A percentile compares a stretch with the other conserved stretches of the same genome.
Evolutionary conservation across 176 grass and related monocot genomes (phyloP).

Genomic region (Alopecurus myosuroides): DNA sequence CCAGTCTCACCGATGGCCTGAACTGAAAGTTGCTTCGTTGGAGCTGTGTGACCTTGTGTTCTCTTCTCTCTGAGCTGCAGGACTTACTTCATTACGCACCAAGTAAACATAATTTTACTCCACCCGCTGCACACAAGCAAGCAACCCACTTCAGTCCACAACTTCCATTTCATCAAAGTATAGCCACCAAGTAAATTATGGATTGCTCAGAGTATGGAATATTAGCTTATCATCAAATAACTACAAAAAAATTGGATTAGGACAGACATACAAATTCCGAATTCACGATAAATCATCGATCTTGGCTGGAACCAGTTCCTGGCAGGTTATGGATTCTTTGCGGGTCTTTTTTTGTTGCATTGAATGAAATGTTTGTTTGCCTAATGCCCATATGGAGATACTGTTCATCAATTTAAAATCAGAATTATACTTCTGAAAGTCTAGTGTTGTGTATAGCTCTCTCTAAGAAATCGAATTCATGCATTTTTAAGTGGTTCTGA

Average conservation of each 20-base stretch:
- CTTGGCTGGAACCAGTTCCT: neutral
- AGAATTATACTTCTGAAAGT: too few relatives aligned
- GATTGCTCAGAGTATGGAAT: neutral
- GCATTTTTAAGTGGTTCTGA: too few relatives aligned
- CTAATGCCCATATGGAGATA: neutral
- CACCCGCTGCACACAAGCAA: neutral
- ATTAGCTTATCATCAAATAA: neutral
- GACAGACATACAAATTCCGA: neutral
- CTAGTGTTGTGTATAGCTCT: too few relatives aligned
- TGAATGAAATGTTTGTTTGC: neutral
- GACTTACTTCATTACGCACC: neutral
- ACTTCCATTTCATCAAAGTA: neutral
- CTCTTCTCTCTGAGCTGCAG: neutral
- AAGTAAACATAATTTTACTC: neutral
- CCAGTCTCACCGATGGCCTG: neutral
- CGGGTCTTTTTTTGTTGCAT: neutral
- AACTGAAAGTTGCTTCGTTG: neutral
- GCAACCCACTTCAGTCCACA: neutral
- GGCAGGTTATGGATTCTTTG: neutral
- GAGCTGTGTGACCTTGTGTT: neutral
- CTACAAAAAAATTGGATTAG: neutral
- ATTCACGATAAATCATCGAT: neutral
- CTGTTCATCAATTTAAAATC: too few relatives aligned
- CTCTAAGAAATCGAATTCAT: too few relatives aligned
- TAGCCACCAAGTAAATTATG: neutral